These are phyloP conservation scores for Hamamelis virginiana DNA, from an alignment of 164 flowering plant genomes.

Conservation along the genomic window DNA sequence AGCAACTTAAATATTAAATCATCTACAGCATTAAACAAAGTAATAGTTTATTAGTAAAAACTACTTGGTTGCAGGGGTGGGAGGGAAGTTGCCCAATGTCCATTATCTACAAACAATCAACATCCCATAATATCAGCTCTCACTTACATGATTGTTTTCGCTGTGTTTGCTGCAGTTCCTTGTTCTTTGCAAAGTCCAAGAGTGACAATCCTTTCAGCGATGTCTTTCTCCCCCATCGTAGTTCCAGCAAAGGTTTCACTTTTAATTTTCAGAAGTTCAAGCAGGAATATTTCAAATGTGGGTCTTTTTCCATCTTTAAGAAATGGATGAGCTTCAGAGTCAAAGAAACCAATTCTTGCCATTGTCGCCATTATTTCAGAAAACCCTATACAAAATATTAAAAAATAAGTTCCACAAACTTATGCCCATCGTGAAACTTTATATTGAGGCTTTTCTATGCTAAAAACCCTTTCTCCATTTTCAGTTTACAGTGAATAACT, in stretches of 20 bases:
- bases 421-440: background rate
- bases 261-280: slow-evolving; percentile 50
- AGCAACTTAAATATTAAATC: background rate
- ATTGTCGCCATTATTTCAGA: slow-evolving; percentile 79
- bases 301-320: slow-evolving; percentile 47
- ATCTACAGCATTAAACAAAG: background rate
- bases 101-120: background rate
- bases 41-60: too few species aligned
- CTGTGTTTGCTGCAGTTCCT: slow-evolving; percentile 56
- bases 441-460: too few species aligned
- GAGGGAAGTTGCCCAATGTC: too few species aligned
- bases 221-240: slow-evolving; percentile 41
- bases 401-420: background rate
- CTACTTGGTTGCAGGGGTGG: too few species aligned
- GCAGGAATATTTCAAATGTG: slow-evolving; percentile 53
- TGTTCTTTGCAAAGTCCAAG: slow-evolving; percentile 66
- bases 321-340: slow-evolving; percentile 46
- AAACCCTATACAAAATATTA: slow-evolving; percentile 54
- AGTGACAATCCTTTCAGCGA: slow-evolving; percentile 45
- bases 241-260: slow-evolving; percentile 19
- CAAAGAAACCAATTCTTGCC: slow-evolving; percentile 72
- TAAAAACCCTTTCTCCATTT: too few species aligned
- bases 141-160: slow-evolving; percentile 72
- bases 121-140: slow-evolving; percentile 1
- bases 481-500: too few species aligned